Conservation (phyloP, 257 asterid species). For the Plantago ovata region DNA sequence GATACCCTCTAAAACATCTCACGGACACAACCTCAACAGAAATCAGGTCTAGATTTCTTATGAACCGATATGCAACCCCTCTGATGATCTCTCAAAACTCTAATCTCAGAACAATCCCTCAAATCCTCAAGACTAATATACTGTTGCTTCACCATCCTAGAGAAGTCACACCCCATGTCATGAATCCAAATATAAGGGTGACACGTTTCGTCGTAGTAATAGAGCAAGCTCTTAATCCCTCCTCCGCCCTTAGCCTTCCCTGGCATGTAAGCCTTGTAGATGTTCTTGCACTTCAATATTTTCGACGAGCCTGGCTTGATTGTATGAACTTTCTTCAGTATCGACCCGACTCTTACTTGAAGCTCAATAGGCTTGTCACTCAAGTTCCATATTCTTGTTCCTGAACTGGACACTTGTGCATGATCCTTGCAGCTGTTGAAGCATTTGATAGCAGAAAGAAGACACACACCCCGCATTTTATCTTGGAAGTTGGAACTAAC, state of each 20-base stretch:
- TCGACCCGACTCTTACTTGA: slow-evolving; percentile 75
- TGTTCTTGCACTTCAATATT: slow-evolving; percentile 63
- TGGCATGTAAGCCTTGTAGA: slow-evolving; percentile 79
- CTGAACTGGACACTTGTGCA: slow-evolving; percentile 50
- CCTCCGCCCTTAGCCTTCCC: slow-evolving; percentile 38
- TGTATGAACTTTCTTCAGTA: slow-evolving; percentile 60
- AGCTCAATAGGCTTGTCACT: slow-evolving; percentile 65
- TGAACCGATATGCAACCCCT: slow-evolving; percentile 66
- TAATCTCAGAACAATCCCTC: slow-evolving; percentile 76
- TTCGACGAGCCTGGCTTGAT: slow-evolving; percentile 81
- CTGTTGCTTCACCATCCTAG: slow-evolving; percentile 87
- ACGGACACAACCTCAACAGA: slow-evolving; percentile 42
- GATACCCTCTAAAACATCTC: too few relatives aligned
- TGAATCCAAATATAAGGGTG: slow-evolving; percentile 94
- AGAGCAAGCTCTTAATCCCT: slow-evolving; percentile 56
- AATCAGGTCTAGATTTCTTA: slow-evolving; percentile 62
- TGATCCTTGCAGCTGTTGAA: slow-evolving; percentile 69
- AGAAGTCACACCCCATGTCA: slow-evolving; percentile 58
- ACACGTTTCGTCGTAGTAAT: slow-evolving; percentile 77
- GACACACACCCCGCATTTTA: slow-evolving; percentile 36
- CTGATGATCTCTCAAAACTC: slow-evolving; percentile 68
- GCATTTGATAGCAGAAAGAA: slow-evolving; percentile 47
- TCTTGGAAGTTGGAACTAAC: neutral
- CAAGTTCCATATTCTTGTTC: slow-evolving; percentile 75
- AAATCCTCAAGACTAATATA: slow-evolving; percentile 76